phyloP scores from a whole-genome alignment of 345 rosid species.

The Populus nigra region DNA sequence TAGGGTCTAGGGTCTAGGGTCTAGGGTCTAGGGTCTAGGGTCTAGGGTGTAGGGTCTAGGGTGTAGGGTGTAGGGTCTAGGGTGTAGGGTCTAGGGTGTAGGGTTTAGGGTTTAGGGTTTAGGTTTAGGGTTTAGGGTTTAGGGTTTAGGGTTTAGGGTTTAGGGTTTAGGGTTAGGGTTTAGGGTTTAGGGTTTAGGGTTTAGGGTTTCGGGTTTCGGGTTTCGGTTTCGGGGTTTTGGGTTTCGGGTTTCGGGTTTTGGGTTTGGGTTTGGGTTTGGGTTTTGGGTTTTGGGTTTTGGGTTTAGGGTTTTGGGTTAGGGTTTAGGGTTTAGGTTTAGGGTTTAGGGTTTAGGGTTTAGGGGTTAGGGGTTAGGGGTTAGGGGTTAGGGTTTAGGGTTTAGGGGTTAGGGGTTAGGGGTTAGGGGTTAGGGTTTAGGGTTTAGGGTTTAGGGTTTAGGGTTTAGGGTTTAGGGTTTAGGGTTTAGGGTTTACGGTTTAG shows the following conservation, averaged over 20 bases:
- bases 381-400: too few species aligned
- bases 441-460: too few species aligned
- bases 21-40: slow-evolving; percentile 20
- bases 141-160: slow-evolving; percentile 21
- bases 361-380: too few species aligned
- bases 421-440: too few species aligned
- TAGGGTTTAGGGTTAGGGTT: too few species aligned
- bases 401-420: too few species aligned
- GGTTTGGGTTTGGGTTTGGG: neutral
- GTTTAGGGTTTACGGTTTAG: too few species aligned
- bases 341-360: too few species aligned
- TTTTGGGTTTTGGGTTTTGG: too few species aligned
- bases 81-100: slow-evolving; percentile 15
- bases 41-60: slow-evolving; percentile 11
- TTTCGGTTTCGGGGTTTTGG: slow-evolving; percentile 6
- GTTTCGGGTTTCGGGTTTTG: slow-evolving; percentile 10
- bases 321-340: too few species aligned
- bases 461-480: too few species aligned
- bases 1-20: slow-evolving; percentile 21
- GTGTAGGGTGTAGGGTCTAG: slow-evolving; percentile 12
- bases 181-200: slow-evolving; percentile 19
- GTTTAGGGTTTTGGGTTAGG: too few species aligned
- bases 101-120: slow-evolving; percentile 17
- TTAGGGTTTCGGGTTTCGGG: slow-evolving; percentile 9
- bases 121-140: slow-evolving; percentile 19